phyloP scores from a whole-genome alignment of 495 filamentous ascomycete species.

The Astrothelium subdiscretum region DNA sequence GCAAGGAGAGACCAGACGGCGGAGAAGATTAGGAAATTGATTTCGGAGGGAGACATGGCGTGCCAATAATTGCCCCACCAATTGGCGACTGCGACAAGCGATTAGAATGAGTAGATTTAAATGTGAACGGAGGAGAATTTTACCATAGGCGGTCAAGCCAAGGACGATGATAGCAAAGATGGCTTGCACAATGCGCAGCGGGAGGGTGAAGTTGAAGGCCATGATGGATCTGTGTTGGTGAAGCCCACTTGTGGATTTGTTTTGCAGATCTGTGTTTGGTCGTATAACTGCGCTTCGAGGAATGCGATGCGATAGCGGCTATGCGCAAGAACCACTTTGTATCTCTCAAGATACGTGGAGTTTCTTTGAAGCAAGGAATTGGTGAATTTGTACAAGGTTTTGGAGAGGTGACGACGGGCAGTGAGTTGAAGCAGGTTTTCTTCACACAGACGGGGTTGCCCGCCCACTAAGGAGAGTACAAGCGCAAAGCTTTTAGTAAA shows the following conservation, averaged over 20 bases:
- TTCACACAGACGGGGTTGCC: not conserved
- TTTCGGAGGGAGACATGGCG: conserved; percentile 30
- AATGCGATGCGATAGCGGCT: not conserved
- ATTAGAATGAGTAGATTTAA: conserved; percentile 12
- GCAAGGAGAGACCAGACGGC: conserved; percentile 62
- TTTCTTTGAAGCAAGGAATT: not conserved
- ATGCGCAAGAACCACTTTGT: not conserved
- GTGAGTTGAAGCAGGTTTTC: not conserved
- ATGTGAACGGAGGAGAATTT: conserved; percentile 20
- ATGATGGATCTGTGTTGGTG: conserved; percentile 17
- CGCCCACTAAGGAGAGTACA: not conserved
- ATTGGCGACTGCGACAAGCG: conserved; percentile 21
- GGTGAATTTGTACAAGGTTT: not conserved
- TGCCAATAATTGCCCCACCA: conserved; percentile 30
- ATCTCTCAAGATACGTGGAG: not conserved
- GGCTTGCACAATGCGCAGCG: conserved; percentile 51
- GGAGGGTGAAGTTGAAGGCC: conserved; percentile 42
- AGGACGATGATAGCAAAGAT: conserved; percentile 61
- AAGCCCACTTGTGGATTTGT: not conserved
- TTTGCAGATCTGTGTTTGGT: not conserved
- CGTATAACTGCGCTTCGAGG: not conserved
- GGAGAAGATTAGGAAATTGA: conserved; percentile 66
- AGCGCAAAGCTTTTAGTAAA: not conserved
- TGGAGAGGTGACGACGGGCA: not conserved
- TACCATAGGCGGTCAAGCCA: conserved; percentile 61